Percentiles rank a stretch among this genome's conserved stretches.
These are phyloP conservation scores for Mycena leptocephala DNA, from an alignment of 768 basidiomycete genomes.

Conservation along the genomic window DNA sequence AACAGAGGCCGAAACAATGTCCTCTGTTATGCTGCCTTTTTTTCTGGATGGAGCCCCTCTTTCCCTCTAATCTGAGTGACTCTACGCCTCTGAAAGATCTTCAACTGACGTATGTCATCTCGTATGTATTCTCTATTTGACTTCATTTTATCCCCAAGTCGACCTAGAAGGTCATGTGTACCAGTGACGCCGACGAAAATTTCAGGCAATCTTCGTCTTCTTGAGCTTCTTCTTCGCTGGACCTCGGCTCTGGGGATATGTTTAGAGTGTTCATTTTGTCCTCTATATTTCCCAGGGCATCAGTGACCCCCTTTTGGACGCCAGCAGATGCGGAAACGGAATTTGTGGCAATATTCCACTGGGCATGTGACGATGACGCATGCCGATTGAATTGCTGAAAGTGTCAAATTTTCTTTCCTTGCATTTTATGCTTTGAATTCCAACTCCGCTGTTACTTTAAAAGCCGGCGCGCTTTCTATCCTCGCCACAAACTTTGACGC, in stretches of 20 bases:
- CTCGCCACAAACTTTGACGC: background rate
- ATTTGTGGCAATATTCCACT: background rate
- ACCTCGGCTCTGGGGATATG: background rate
- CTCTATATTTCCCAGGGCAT: background rate
- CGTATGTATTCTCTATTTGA: conserved; percentile 15
- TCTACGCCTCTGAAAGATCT: background rate
- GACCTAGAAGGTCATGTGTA: conserved; percentile 13
- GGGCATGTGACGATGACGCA: conserved; percentile 30
- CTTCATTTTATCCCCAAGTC: background rate
- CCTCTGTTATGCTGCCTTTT: background rate
- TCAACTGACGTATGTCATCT: background rate
- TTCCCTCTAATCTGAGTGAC: background rate
- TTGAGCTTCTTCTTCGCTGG: background rate
- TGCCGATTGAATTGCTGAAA: background rate
- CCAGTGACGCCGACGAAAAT: background rate
- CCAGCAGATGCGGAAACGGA: background rate
- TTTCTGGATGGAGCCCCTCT: background rate
- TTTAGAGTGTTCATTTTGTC: background rate
- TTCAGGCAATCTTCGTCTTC: background rate
- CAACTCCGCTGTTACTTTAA: conserved; percentile 30
- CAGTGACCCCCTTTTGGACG: background rate
- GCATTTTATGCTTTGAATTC: conserved; percentile 19
- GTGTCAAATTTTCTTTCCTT: background rate
- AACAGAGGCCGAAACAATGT: too few species aligned
- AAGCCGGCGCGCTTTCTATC: conserved; percentile 23